Conservation (phyloP, 805 yeast genomes). For the Kodamaea kakaduensis region DNA sequence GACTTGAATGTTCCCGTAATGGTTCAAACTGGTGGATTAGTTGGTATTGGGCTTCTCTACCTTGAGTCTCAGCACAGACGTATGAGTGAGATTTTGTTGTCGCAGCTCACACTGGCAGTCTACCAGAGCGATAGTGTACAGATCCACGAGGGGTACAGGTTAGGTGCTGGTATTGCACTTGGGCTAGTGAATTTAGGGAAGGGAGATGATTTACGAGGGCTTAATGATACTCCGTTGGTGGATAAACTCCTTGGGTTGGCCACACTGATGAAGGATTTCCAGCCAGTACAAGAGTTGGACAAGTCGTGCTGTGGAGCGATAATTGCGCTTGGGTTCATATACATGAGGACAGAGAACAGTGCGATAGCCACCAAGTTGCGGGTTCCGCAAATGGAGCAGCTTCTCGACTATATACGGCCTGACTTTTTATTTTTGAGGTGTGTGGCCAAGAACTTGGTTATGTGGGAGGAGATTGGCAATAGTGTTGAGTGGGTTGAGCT, state of each 20-base stretch:
- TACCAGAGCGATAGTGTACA: slow-evolving; percentile 50
- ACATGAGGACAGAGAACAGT: slow-evolving; percentile 58
- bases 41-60: slow-evolving; percentile 86
- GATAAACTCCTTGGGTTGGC: slow-evolving; percentile 59
- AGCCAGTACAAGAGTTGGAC: slow-evolving; percentile 53
- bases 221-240: slow-evolving; percentile 60
- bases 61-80: slow-evolving; percentile 74
- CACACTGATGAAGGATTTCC: slow-evolving; percentile 57
- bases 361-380: slow-evolving; percentile 58
- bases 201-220: slow-evolving; percentile 57
- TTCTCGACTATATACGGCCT: slow-evolving; percentile 72
- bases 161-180: slow-evolving; percentile 83
- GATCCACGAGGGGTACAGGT: slow-evolving; percentile 74
- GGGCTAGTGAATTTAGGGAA: slow-evolving; percentile 82
- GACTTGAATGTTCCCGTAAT: slow-evolving; percentile 77
- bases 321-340: slow-evolving; percentile 70
- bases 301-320: slow-evolving; percentile 72
- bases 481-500: slow-evolving; percentile 52
- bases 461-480: slow-evolving; percentile 64
- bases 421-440: slow-evolving; percentile 67
- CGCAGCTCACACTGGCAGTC: slow-evolving; percentile 60
- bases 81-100: slow-evolving; percentile 73
- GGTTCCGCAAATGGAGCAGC: slow-evolving; percentile 56
- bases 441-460: slow-evolving; percentile 57
- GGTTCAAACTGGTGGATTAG: slow-evolving; percentile 87